Conservation (phyloP, 1,139 yeast genomes). For the Geotrichum australiense region DNA sequence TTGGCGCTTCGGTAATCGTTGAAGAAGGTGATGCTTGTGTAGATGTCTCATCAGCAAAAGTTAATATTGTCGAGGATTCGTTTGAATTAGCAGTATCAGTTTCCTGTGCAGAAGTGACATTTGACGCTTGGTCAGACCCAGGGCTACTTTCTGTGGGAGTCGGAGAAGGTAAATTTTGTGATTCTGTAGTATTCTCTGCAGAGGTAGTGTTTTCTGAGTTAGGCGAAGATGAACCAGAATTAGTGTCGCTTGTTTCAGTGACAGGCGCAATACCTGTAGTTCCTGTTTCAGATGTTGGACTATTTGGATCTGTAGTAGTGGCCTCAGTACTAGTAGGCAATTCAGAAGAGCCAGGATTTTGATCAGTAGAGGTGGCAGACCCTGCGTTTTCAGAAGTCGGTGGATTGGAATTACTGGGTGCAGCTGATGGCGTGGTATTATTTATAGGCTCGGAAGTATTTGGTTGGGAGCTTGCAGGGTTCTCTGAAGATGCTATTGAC, state of each 20-base stretch:
- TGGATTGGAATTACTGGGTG: no score
- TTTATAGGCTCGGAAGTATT: no score
- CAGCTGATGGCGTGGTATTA: no score
- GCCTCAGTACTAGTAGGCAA: no score
- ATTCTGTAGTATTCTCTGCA: conserved; percentile 1
- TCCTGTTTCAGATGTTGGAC: not conserved
- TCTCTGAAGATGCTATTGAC: no score
- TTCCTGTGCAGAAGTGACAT: not conserved
- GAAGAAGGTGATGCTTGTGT: conserved; percentile 1
- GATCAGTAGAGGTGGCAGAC: no score
- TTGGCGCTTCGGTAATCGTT: not conserved
- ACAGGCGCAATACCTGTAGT: not conserved
- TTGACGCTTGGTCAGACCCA: not conserved
- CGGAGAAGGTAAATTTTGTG: not conserved
- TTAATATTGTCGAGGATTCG: not conserved
- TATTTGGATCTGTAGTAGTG: no score
- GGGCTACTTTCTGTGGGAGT: not conserved
- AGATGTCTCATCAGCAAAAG: not conserved
- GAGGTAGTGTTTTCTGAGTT: not conserved
- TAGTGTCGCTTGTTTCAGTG: not conserved
- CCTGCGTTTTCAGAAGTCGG: no score
- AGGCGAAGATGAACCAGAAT: not conserved
- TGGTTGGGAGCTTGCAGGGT: no score
- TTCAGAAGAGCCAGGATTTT: no score
- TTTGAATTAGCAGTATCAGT: not conserved